These are phyloP conservation scores for Hordeum pubiflorum DNA, from an alignment of 202 grass and related monocot species.

Conservation along the genomic window DNA sequence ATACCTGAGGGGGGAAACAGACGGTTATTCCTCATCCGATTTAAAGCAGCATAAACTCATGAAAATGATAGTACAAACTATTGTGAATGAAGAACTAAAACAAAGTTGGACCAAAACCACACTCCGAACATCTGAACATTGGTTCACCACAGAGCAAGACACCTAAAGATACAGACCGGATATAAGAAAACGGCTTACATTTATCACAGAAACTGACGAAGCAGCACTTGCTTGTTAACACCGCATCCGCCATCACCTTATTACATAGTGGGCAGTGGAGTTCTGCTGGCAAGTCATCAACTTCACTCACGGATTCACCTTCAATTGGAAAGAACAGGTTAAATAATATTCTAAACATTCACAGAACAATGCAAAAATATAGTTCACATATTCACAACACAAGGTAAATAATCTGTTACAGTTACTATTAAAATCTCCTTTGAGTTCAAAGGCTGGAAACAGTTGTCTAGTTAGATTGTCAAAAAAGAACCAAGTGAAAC, in stretches of 20 bases:
- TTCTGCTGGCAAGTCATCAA: conserved; percentile 55
- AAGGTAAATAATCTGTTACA: too few relatives aligned
- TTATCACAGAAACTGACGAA: too few relatives aligned
- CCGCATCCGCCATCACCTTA: conserved; percentile 30
- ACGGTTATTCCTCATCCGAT: conserved; percentile 9
- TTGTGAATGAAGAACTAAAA: background rate
- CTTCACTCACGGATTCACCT: conserved; percentile 27
- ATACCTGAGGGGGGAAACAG: conserved; percentile 35
- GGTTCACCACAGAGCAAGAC: background rate
- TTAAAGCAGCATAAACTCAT: background rate
- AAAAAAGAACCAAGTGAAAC: background rate
- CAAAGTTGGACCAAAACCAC: background rate
- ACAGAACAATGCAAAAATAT: background rate
- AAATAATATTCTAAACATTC: conserved; percentile 1
- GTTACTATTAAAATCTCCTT: too few relatives aligned
- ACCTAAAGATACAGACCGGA: conserved; percentile 7
- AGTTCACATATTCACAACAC: background rate
- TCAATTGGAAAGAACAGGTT: conserved; percentile 6
- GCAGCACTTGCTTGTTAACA: too few relatives aligned
- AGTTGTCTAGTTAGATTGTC: background rate
- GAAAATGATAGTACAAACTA: background rate
- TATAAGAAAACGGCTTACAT: background rate
- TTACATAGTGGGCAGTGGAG: conserved; percentile 62
- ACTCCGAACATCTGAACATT: conserved; percentile 6
- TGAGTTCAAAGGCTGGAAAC: too few relatives aligned